A percentile compares a stretch with the other conserved stretches of the same genome.
phyloP scores from a whole-genome alignment of 1,284 basidiomycete species.

The Pholiota adiposa region DNA sequence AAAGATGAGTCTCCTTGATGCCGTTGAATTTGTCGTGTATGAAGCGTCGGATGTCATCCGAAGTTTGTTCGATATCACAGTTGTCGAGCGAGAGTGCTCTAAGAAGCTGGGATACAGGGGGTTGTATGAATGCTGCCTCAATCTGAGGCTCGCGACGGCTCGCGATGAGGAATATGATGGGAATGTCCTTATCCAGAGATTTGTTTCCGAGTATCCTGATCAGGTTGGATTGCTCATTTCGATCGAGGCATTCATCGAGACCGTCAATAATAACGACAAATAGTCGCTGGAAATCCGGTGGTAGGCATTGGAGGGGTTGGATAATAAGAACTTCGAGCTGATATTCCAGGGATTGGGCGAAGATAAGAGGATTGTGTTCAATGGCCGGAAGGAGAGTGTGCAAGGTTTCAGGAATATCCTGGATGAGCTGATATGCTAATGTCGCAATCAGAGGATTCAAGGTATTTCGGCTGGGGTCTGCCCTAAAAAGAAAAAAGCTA shows the following conservation, averaged over 20 bases:
- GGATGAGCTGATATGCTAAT: conserved; percentile 19
- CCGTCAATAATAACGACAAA: conserved; percentile 3
- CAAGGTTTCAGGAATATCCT: neutral
- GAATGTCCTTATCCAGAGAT: neutral
- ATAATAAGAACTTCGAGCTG: neutral
- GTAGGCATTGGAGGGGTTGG: neutral
- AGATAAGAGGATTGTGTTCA: neutral
- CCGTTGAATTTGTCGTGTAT: neutral
- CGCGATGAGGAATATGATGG: neutral
- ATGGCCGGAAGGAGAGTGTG: neutral
- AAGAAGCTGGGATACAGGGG: no score
- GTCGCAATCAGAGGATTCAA: conserved; percentile 14
- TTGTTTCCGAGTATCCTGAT: neutral
- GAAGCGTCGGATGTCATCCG: neutral
- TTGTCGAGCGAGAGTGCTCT: no score
- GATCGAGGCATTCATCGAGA: conserved; percentile 7
- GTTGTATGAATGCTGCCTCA: neutral
- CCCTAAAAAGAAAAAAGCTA: conserved; percentile 20
- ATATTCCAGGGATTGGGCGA: neutral
- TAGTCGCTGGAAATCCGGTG: neutral
- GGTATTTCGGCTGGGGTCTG: conserved; percentile 4
- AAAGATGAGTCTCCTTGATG: neutral
- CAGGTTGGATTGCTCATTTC: neutral
- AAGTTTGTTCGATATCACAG: no score
- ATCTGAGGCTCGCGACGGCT: conserved; percentile 8